These are phyloP conservation scores for Sarocladium kiliense DNA, from an alignment of 2,329 filamentous ascomycete genomes.

Conservation along the genomic window DNA sequence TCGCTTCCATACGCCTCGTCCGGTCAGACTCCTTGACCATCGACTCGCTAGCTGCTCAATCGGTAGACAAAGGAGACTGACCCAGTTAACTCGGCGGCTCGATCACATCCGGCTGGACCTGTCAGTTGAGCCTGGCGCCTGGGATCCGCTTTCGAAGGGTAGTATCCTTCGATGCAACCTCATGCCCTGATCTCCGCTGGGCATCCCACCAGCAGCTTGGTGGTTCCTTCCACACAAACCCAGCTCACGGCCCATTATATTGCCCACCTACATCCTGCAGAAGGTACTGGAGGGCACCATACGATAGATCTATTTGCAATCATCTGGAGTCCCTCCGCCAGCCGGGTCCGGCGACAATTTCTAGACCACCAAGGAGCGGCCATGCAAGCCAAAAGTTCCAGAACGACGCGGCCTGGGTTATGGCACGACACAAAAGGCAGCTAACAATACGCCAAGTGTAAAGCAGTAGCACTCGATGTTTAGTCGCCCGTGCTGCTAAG, in stretches of 20 bases:
- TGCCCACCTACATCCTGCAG: not conserved
- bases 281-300: not conserved
- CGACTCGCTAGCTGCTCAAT: not conserved
- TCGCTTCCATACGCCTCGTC: too few relatives aligned
- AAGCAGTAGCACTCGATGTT: too few relatives aligned
- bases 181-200: slow-evolving; percentile 2
- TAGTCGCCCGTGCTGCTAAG: too few relatives aligned
- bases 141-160: not conserved
- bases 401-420: not conserved
- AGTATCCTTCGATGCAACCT: slow-evolving; percentile 2
- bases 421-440: not conserved
- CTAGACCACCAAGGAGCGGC: not conserved
- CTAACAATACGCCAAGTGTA: too few relatives aligned
- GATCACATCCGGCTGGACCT: not conserved
- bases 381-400: not conserved
- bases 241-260: not conserved
- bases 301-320: not conserved
- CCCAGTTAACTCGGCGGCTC: not conserved
- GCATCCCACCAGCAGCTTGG: not conserved
- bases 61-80: not conserved
- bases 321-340: not conserved
- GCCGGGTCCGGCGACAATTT: not conserved
- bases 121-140: not conserved
- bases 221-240: not conserved
- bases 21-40: not conserved